Base-by-base conservation (phyloP, 805 yeast genomes). In the Yarrowia sp. region DNA sequence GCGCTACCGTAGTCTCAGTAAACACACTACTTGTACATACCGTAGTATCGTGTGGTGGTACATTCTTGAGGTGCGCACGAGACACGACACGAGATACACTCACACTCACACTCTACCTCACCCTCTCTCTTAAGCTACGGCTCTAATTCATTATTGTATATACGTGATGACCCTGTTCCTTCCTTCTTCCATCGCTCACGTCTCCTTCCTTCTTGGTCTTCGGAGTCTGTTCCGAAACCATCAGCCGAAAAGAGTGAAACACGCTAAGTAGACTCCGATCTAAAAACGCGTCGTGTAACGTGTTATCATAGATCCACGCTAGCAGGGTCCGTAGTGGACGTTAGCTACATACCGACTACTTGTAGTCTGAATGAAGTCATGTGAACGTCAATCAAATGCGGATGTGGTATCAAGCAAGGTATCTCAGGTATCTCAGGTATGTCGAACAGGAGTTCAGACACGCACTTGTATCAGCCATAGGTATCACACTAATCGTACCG, bases 241-340 rank as follows among this genome's bases (percentile, higher is more conserved):
- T 47, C 53, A 17, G 9, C 9, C 47, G 47, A 43, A 43, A 43
- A 49, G 24, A 17, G 13, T 49, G 40, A 33, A 12, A 49, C 38
- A 49, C 55, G 39, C 17, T 2, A 10, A 15, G 38, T 47, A 49
- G 17, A 49, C 56, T 52, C 56, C 24, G 17, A 42, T 30, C 56
- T 52, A 52, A 52, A 24, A 36, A 52, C 56, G 56, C 56, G 56
- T 52, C 56, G 1, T 6, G 2, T 13, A 52, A 52, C 56, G 56
- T 52, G 56, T 36, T 36, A 34, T 52, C 17, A 49, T 49, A 49
- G 15, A 38, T 49, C 50, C 34, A 15, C 38, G 38, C 53, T 49
- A 49, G 4, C 53, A 30, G 53, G 36, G 17, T 47, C 36, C 38
- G 47, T 24, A 24, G 30, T 24, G 30, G 30, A 7, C 30, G 30